phyloP scores from a whole-genome alignment of 371 early-diverging fungal genomes.

The Encephalitozoon hellem region DNA sequence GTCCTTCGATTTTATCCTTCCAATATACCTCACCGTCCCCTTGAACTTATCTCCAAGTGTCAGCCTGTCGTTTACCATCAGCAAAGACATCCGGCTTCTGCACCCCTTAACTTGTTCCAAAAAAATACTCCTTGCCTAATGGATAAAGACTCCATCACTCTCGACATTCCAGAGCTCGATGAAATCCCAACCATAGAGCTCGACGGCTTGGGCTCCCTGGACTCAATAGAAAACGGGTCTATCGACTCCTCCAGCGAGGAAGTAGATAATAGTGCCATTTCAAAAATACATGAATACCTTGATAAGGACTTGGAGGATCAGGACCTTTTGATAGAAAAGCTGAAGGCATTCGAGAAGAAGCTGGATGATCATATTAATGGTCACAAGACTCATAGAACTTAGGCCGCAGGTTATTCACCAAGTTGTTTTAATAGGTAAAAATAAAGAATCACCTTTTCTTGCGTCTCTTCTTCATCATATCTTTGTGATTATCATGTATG shows the following conservation, averaged over 20 bases:
- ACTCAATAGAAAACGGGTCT: not conserved
- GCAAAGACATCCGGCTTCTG: not conserved
- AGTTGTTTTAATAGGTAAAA: conserved; percentile 19
- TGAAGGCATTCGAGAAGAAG: conserved; percentile 25
- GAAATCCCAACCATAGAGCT: conserved; percentile 1
- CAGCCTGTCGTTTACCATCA: conserved; percentile 25
- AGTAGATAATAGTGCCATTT: conserved; percentile 35
- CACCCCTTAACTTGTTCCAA: not conserved
- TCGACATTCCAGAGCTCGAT: conserved; percentile 11
- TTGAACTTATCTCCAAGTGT: conserved; percentile 2
- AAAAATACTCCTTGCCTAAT: conserved; percentile 23
- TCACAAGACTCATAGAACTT: conserved; percentile 7
- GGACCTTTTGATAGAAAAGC: conserved; percentile 17
- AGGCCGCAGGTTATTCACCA: not conserved
- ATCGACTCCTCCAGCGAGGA: conserved; percentile 12
- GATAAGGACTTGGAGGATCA: conserved; percentile 40
- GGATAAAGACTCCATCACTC: conserved; percentile 6
- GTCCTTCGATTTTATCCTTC: conserved; percentile 36
- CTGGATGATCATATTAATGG: conserved; percentile 21
- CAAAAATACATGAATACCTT: conserved; percentile 54
- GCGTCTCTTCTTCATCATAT: not conserved
- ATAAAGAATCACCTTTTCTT: not conserved
- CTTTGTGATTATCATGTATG: conserved; percentile 13
- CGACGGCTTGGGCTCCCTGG: not conserved
- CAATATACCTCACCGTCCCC: conserved; percentile 49